Percentiles rank a stretch among this genome's conserved stretches.
Evolutionary conservation across 768 basidiomycete species (phyloP).

Genomic region (Panellus pusillus): DNA sequence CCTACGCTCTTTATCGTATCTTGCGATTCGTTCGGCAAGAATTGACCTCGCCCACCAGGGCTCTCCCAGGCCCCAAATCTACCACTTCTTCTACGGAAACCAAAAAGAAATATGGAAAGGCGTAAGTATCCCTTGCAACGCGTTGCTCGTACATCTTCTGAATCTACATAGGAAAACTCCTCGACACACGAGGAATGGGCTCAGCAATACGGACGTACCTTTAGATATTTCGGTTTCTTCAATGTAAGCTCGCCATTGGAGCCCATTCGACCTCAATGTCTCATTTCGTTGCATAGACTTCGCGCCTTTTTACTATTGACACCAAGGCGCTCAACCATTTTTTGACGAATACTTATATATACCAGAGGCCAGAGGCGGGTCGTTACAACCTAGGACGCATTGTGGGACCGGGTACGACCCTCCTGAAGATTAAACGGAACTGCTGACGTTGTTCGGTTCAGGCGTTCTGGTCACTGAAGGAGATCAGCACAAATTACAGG

Average conservation of each 20-base stretch:
- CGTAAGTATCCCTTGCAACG: neutral
- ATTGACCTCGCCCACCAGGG: conserved; percentile 4
- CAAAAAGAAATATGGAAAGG: conserved; percentile 9
- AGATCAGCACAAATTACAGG: conserved; percentile 17
- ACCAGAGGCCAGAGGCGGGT: conserved; percentile 4
- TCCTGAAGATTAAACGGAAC: neutral
- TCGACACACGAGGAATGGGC: conserved; percentile 13
- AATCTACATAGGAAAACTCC: conserved; percentile 5
- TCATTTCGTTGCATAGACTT: neutral
- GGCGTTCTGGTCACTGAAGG: conserved; percentile 16
- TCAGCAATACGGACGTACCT: conserved; percentile 13
- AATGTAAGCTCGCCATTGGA: neutral
- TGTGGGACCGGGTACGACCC: conserved; percentile 14
- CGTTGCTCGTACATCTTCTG: neutral
- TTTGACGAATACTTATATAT: conserved; percentile 12
- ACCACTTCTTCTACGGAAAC: conserved; percentile 14
- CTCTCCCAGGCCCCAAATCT: conserved; percentile 15
- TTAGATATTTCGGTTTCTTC: conserved; percentile 9
- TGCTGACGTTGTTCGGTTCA: neutral
- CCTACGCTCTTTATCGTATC: conserved; percentile 6
- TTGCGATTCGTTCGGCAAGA: conserved; percentile 3
- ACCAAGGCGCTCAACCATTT: conserved; percentile 17
- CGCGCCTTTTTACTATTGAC: conserved; percentile 11
- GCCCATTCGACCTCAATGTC: neutral
- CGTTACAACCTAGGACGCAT: conserved; percentile 12